These are phyloP conservation scores for Ascochyta lentis DNA, from an alignment of 2,329 filamentous ascomycete species.

Conservation along the genomic window DNA sequence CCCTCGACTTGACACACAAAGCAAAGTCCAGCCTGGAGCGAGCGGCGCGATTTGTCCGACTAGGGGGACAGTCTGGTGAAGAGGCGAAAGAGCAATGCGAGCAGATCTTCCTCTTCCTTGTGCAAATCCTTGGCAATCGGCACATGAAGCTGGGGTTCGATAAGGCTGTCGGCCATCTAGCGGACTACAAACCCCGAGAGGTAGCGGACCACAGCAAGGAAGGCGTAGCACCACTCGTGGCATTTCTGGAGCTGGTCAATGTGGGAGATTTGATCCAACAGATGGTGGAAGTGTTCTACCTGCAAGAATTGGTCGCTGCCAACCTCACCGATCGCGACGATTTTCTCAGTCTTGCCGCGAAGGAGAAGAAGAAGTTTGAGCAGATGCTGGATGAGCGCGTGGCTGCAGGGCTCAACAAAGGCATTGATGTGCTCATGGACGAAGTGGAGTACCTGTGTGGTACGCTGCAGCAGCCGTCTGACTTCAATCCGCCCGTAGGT, in stretches of 20 bases:
- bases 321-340: slow-evolving; percentile 91
- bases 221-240: slow-evolving; percentile 88
- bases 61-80: slow-evolving; percentile 80
- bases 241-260: slow-evolving; percentile 96
- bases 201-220: slow-evolving; percentile 72
- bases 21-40: slow-evolving; percentile 89
- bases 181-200: slow-evolving; percentile 87
- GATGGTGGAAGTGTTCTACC: slow-evolving; percentile 98
- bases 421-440: slow-evolving; percentile 97
- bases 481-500: slow-evolving; percentile 78
- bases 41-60: slow-evolving; percentile 78
- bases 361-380: slow-evolving; percentile 98
- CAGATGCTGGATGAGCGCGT: slow-evolving; percentile 98
- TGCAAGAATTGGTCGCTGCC: slow-evolving; percentile 85
- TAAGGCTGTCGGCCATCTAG: slow-evolving; percentile 88
- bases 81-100: slow-evolving; percentile 89
- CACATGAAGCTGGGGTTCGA: slow-evolving; percentile 95
- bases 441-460: slow-evolving; percentile 96
- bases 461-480: slow-evolving; percentile 82
- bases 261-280: slow-evolving; percentile 97
- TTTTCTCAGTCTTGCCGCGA: slow-evolving; percentile 87
- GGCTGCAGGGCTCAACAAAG: slow-evolving; percentile 93
- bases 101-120: slow-evolving; percentile 82
- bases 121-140: slow-evolving; percentile 82
- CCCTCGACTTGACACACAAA: slow-evolving; percentile 83